Evolutionary conservation across 1,139 yeast genomes (phyloP).

Genomic region (Magnusiomyces fungicola): DNA sequence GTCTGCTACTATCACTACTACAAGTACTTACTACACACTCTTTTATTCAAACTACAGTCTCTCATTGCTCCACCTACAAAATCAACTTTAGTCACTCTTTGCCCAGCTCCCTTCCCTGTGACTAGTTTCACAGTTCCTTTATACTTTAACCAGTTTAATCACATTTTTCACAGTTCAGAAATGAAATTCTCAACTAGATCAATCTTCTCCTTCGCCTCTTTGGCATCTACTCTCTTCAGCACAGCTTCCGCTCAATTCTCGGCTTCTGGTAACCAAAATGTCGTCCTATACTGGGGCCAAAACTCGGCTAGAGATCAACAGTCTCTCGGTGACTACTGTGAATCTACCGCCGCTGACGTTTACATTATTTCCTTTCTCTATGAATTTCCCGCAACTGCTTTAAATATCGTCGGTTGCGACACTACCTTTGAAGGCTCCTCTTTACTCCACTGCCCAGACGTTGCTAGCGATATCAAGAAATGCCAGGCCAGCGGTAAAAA

Average conservation of each 20-base stretch:
- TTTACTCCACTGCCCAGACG: slow-evolving; percentile 46
- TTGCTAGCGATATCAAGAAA: slow-evolving; percentile 60
- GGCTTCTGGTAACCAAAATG: slow-evolving; percentile 11
- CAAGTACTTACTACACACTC: not conserved
- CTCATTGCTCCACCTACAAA: not conserved
- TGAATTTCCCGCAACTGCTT: slow-evolving; percentile 43
- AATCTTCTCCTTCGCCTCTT: slow-evolving; percentile 1
- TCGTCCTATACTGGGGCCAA: slow-evolving; percentile 91
- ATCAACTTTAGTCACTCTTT: not conserved
- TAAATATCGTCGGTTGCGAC: slow-evolving; percentile 66
- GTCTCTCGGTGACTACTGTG: slow-evolving; percentile 60
- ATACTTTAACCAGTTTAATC: not conserved
- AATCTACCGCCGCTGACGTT: slow-evolving; percentile 61
- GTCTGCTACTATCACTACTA: not conserved
- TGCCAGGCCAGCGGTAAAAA: slow-evolving; percentile 71
- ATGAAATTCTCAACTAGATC: not conserved
- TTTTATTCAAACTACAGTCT: not conserved
- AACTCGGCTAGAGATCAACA: slow-evolving; percentile 59
- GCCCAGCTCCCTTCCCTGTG: not conserved
- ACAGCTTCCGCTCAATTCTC: slow-evolving; percentile 9
- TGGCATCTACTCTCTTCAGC: slow-evolving; percentile 5
- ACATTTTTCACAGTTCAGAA: not conserved
- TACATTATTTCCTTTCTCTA: slow-evolving; percentile 63
- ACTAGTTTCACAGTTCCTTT: not conserved
- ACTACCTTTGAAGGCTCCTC: slow-evolving; percentile 45